Conservation (phyloP, 768 basidiomycete species). For the Mycena haematopus region DNA sequence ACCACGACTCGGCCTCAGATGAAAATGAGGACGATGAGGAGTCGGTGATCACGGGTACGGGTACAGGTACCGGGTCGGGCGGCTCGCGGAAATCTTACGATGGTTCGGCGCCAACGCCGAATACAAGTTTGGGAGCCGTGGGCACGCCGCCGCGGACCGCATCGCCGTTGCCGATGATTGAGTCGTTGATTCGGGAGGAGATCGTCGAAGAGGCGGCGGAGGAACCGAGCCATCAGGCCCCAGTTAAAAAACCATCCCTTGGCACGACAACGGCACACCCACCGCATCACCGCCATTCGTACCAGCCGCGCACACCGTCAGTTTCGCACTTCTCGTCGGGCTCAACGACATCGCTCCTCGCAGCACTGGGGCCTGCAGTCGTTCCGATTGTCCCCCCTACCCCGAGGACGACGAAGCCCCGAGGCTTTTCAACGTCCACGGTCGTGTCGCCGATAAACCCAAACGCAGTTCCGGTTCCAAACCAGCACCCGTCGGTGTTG, state of each 20-base stretch:
- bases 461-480: background rate
- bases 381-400: background rate
- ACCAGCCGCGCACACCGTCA: slow-evolving; percentile 18
- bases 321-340: background rate
- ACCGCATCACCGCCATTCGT: slow-evolving; percentile 20
- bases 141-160: slow-evolving; percentile 34
- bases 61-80: slow-evolving; percentile 15
- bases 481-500: slow-evolving; percentile 11
- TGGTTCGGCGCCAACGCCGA: slow-evolving; percentile 26
- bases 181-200: slow-evolving; percentile 25
- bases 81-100: slow-evolving; percentile 28
- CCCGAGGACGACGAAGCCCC: slow-evolving; percentile 8
- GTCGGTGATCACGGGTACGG: slow-evolving; percentile 26
- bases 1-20: slow-evolving; percentile 14
- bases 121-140: slow-evolving; percentile 28
- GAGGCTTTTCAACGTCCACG: slow-evolving; percentile 26
- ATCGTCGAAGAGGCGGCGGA: slow-evolving; percentile 30
- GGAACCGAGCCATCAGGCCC: slow-evolving; percentile 27
- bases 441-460: slow-evolving; percentile 2
- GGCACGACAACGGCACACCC: slow-evolving; percentile 13
- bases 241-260: slow-evolving; percentile 29
- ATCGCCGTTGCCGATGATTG: slow-evolving; percentile 30
- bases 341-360: slow-evolving; percentile 16
- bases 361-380: background rate
- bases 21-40: slow-evolving; percentile 26